A percentile compares a stretch with the other conserved stretches of the same genome.
Evolutionary conservation across 2,329 filamentous ascomycete genomes (phyloP).

Genomic region (Penicillium digitatum): DNA sequence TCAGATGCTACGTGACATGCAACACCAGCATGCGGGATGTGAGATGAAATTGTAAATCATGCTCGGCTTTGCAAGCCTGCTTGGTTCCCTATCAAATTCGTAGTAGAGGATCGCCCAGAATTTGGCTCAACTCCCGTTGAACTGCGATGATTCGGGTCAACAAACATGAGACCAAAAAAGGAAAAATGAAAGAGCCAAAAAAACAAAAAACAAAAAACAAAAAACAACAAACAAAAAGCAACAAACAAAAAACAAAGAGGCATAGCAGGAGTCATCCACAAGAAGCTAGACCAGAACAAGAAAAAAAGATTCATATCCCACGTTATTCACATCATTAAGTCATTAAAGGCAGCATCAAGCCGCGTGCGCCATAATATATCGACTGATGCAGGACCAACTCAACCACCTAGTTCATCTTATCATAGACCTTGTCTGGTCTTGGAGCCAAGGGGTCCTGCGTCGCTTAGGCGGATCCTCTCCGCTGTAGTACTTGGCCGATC

Average conservation of each 20-base stretch:
- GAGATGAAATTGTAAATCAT: not conserved
- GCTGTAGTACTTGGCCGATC: slow-evolving; percentile 62
- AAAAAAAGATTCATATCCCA: not conserved
- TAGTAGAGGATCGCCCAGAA: slow-evolving; percentile 4
- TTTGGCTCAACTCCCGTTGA: not conserved
- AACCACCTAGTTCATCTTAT: not conserved
- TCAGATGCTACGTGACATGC: slow-evolving; percentile 14
- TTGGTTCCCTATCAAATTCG: not conserved
- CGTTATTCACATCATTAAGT: slow-evolving; percentile 9
- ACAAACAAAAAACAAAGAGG: not conserved
- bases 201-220: not conserved
- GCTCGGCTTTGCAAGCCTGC: not conserved
- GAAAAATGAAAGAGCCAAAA: slow-evolving; percentile 2
- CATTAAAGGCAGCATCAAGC: slow-evolving; percentile 11
- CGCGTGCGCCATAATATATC: not conserved
- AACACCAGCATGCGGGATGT: slow-evolving; percentile 11
- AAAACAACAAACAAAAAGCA: not conserved
- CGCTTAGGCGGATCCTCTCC: slow-evolving; percentile 40
- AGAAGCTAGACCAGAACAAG: slow-evolving; percentile 6
- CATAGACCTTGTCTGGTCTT: not conserved
- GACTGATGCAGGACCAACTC: slow-evolving; percentile 6
- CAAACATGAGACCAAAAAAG: not conserved
- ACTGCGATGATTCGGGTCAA: not conserved
- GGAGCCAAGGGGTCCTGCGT: not conserved
- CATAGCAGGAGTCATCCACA: not conserved